Conservation (phyloP, 192 early-diverging fungal genomes). For the Linnemannia exigua region DNA sequence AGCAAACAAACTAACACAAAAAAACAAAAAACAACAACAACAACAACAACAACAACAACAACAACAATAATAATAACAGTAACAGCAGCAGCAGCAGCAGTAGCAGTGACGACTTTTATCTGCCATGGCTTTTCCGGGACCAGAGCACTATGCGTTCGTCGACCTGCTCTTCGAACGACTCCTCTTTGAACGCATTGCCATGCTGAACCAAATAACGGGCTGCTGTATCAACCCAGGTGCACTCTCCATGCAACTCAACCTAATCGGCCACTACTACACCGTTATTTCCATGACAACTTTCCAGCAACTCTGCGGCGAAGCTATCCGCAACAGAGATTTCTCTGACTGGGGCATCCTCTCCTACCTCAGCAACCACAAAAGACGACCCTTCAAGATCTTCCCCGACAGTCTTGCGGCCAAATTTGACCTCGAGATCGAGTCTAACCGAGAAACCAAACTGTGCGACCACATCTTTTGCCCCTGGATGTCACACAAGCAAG, state of each 20-base stretch:
- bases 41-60: too few species aligned
- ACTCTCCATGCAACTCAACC: background rate
- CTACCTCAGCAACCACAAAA: background rate
- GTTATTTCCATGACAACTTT: background rate
- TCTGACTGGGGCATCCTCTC: background rate
- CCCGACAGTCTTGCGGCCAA: background rate
- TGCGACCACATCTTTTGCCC: background rate
- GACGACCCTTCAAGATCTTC: slow-evolving; percentile 1
- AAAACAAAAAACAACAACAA: too few species aligned
- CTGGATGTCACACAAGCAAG: background rate
- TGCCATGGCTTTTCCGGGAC: background rate
- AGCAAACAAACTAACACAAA: too few species aligned
- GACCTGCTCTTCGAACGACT: slow-evolving; percentile 12
- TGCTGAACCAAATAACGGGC: background rate
- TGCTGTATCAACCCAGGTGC: background rate
- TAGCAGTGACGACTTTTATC: too few species aligned
- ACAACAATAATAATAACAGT: too few species aligned
- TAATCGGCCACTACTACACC: slow-evolving; percentile 9
- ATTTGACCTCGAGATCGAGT: slow-evolving; percentile 5
- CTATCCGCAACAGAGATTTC: background rate
- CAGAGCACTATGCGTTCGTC: slow-evolving; percentile 5
- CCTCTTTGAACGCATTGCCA: background rate
- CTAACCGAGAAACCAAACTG: background rate
- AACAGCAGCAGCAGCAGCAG: too few species aligned
- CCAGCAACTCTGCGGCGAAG: background rate